Percentiles rank a stretch among this genome's conserved stretches.
phyloP scores from a whole-genome alignment of 306 rosid genomes.

The Castanospermum australe region DNA sequence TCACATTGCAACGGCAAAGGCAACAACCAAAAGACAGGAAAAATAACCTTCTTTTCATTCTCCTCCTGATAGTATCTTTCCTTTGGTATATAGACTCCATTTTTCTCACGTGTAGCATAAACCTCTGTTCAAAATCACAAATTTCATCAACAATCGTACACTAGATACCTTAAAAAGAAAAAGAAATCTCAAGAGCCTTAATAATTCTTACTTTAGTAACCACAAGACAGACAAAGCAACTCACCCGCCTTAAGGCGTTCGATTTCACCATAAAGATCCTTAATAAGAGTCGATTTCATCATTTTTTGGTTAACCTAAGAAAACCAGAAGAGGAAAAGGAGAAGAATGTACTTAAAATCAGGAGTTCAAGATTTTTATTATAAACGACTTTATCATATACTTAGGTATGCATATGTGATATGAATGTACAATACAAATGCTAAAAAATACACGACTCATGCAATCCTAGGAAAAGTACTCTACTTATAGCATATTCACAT shows the following conservation, averaged over 20 bases:
- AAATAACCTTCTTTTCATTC: constrained; percentile 79
- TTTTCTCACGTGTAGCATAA: constrained; percentile 95
- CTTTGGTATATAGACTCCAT: constrained; percentile 93
- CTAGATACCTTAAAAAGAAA: not conserved
- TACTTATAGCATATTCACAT: not conserved
- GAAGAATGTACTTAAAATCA: no score
- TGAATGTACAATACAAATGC: not conserved
- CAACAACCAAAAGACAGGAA: not conserved
- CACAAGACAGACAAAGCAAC: constrained; percentile 19
- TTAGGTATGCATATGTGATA: not conserved
- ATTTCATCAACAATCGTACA: not conserved
- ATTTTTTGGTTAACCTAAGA: constrained; percentile 88
- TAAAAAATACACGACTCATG: not conserved
- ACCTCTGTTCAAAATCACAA: constrained; percentile 65
- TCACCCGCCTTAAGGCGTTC: constrained; percentile 89
- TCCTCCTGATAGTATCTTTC: constrained; percentile 92
- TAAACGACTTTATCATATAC: not conserved
- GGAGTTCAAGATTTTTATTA: not conserved
- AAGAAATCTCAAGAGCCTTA: not conserved
- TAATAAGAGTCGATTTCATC: constrained; percentile 97
- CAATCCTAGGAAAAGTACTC: not conserved
- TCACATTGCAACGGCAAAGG: not conserved
- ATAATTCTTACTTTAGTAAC: not conserved
- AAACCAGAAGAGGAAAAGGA: not conserved
- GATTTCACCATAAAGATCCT: constrained; percentile 97